Conservation (phyloP, 768 basidiomycete genomes). For the Kwoniella sp. region DNA sequence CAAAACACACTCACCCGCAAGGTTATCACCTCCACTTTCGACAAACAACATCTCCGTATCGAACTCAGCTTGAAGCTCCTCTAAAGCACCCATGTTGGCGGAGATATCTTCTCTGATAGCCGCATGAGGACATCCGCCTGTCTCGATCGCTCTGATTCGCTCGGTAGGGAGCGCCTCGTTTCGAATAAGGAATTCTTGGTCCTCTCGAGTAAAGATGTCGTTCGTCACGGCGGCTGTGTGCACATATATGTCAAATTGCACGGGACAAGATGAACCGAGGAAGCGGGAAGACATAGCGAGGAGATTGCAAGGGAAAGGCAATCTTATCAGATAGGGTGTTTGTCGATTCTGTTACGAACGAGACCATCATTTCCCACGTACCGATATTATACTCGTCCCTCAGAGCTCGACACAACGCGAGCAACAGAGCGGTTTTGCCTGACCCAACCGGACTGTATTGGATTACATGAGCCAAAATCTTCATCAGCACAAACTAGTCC, state of each 20-base stretch:
- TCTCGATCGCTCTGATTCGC: slow-evolving; percentile 90
- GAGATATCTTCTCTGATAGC: slow-evolving; percentile 98
- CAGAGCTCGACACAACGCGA: slow-evolving; percentile 81
- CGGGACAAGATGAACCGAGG: background rate
- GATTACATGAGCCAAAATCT: too few relatives aligned
- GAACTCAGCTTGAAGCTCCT: slow-evolving; percentile 88
- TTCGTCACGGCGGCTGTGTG: slow-evolving; percentile 89
- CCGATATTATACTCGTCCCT: slow-evolving; percentile 88
- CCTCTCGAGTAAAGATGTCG: slow-evolving; percentile 98
- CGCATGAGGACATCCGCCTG: slow-evolving; percentile 94
- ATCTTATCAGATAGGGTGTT: too few relatives aligned
- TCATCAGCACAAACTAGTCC: too few relatives aligned
- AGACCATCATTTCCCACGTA: slow-evolving; percentile 58
- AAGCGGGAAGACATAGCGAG: too few relatives aligned
- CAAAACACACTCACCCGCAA: slow-evolving; percentile 62
- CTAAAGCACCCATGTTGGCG: slow-evolving; percentile 93
- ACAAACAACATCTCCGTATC: slow-evolving; percentile 88
- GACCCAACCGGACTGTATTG: slow-evolving; percentile 84
- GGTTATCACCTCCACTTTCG: slow-evolving; percentile 94
- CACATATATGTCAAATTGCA: background rate
- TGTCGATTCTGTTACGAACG: too few relatives aligned
- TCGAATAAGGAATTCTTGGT: slow-evolving; percentile 94
- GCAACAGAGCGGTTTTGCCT: slow-evolving; percentile 91
- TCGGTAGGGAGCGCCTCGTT: slow-evolving; percentile 85
- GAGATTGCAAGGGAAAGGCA: too few relatives aligned